Conservation (phyloP, 495 filamentous ascomycete species). For the Lophium mytilinum region DNA sequence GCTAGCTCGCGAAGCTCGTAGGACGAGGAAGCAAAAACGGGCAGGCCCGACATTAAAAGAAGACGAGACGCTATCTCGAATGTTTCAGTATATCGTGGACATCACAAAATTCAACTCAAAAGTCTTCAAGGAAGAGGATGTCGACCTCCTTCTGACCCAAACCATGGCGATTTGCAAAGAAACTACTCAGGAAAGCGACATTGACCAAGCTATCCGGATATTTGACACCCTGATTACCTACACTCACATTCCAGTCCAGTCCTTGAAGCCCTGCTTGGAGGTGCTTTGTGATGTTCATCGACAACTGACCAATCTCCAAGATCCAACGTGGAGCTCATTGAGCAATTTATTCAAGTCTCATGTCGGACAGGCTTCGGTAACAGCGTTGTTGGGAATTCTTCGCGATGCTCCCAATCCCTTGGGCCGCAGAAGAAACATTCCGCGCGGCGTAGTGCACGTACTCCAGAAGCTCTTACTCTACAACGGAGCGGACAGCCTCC, state of each 20-base stretch:
- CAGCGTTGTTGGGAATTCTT: constrained; percentile 22
- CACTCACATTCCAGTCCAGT: constrained; percentile 59
- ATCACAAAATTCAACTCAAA: constrained; percentile 79
- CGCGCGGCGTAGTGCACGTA: constrained; percentile 25
- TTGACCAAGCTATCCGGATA: constrained; percentile 65
- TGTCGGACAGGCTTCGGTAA: constrained; percentile 46
- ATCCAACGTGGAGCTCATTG: constrained; percentile 67
- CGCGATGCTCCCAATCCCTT: constrained; percentile 4
- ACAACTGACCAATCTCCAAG: constrained; percentile 58
- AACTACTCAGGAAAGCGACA: constrained; percentile 64
- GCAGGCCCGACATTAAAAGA: constrained; percentile 46
- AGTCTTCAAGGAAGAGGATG: constrained; percentile 58
- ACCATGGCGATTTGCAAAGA: constrained; percentile 66
- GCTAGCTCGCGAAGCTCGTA: constrained; percentile 34
- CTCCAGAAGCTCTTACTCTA: constrained; percentile 22
- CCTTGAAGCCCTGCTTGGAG: constrained; percentile 62
- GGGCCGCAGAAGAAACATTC: constrained; percentile 3
- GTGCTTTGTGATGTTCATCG: constrained; percentile 77
- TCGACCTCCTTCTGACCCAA: constrained; percentile 56
- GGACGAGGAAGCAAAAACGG: constrained; percentile 19
- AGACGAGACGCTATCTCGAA: constrained; percentile 56
- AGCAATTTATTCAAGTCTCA: constrained; percentile 73
- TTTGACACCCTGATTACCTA: constrained; percentile 77
- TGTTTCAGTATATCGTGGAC: constrained; percentile 69
- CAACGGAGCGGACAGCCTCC: constrained; percentile 15